Conservation (phyloP, 495 filamentous ascomycete genomes). For the Hypoxylon fragiforme region DNA sequence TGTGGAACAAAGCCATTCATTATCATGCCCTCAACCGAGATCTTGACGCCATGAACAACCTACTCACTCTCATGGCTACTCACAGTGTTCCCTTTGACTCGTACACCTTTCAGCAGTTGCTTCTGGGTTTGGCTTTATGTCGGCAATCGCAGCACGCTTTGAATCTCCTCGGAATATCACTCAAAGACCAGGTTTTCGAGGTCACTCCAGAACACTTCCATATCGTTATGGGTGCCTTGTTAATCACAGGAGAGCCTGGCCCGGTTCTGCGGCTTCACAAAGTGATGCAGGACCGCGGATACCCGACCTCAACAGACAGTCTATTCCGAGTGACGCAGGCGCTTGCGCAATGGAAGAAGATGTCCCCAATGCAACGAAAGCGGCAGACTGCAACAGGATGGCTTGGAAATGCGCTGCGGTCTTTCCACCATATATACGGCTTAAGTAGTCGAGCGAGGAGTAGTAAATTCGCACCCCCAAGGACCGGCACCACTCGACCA, state of each 20-base stretch:
- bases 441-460: conserved; percentile 37
- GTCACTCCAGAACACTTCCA: conserved; percentile 72
- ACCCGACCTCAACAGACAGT: conserved; percentile 36
- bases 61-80: conserved; percentile 66
- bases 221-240: conserved; percentile 63
- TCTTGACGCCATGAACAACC: conserved; percentile 58
- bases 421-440: conserved; percentile 36
- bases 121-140: conserved; percentile 66
- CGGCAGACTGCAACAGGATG: conserved; percentile 24
- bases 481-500: conserved; percentile 16
- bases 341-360: conserved; percentile 38
- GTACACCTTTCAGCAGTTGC: conserved; percentile 73
- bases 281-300: conserved; percentile 39
- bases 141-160: conserved; percentile 67
- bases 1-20: conserved; percentile 80
- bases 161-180: conserved; percentile 61
- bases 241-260: conserved; percentile 42
- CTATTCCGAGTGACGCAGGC: conserved; percentile 42
- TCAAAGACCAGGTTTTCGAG: conserved; percentile 60
- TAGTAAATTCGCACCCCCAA: conserved; percentile 21
- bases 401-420: conserved; percentile 38
- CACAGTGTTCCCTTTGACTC: conserved; percentile 61
- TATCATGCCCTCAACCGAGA: conserved; percentile 69
- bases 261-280: conserved; percentile 37
- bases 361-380: conserved; percentile 19